Evolutionary conservation across 1,284 basidiomycete species (phyloP), one percentile per base, ranked within the genome.

Genomic region (Puccinia coronata): DNA sequence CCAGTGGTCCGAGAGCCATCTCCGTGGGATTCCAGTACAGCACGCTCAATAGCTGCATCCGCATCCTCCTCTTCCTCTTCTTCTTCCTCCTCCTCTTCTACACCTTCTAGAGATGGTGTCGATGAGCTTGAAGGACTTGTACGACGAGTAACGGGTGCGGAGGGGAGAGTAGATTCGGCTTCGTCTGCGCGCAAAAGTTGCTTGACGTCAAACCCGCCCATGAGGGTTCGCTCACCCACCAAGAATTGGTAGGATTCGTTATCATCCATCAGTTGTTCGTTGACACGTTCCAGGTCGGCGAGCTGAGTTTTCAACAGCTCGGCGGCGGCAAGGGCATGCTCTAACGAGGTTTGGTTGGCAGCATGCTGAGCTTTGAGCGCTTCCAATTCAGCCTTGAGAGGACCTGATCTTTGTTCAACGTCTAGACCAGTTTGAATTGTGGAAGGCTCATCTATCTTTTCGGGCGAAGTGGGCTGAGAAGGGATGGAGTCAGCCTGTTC

Each of bases 211-310:
- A 87, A 76, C 88, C 89, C 57, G 1, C 95, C 95, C 82, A 89
- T 94, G 57, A 98, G 87, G 0, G 95, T 97, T 87, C 90, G 91
- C 87, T 97, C 94, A 82, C 93, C 89, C 39, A 97, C 87, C 63
- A 98, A 89, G 82, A 95, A 93, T 89, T 96, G 94, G 88, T 94
- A 98, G 70, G 93, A 92, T 87, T 96, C 94, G 86, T 96, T 97
- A 84, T 97, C 95, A 85, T 97, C 95, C 86, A 86, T 84, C 14
- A 88, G 82, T 57, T 83, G 81, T 49, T 55, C 31, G 53, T 78
- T 82, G 14, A 82, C 70, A 49, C 79, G 53, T 80, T 73, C 70
- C 16, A 71, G 51, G 51, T 80, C 79, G 16, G 57, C 57, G 25
- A 80, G 49, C 41, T 80, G 79, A 23, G 39, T 47, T 34, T 71